A percentile compares a stretch with the other conserved stretches of the same genome.
Conservation (phyloP, 768 basidiomycete species). For the Suillus placidus region DNA sequence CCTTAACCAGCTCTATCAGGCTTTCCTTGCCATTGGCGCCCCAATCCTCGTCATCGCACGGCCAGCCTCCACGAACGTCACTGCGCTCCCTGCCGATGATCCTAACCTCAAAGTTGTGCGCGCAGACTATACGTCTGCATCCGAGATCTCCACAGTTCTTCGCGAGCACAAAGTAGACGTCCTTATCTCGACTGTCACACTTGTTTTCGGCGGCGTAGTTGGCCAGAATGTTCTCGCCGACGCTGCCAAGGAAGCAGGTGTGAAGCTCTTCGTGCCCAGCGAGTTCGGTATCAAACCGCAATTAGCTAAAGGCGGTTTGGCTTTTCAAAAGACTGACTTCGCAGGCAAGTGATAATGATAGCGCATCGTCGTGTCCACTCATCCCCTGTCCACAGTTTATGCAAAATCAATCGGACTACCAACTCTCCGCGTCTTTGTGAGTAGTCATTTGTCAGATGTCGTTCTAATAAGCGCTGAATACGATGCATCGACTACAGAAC, state of each 20-base stretch:
- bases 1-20: conserved; percentile 1
- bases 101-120: conserved; percentile 11
- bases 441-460: neutral
- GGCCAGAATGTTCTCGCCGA: conserved; percentile 29
- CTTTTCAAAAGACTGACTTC: conserved; percentile 23
- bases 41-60: conserved; percentile 14
- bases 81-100: conserved; percentile 15
- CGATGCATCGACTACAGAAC: conserved; percentile 9
- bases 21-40: conserved; percentile 13
- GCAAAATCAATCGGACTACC: conserved; percentile 20
- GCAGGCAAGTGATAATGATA: conserved; percentile 10
- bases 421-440: conserved; percentile 25
- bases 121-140: conserved; percentile 7
- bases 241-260: conserved; percentile 32
- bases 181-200: conserved; percentile 29
- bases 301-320: conserved; percentile 14
- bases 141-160: conserved; percentile 20
- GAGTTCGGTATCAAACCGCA: conserved; percentile 28
- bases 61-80: conserved; percentile 12
- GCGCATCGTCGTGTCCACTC: neutral
- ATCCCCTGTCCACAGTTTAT: conserved; percentile 11
- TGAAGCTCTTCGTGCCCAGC: conserved; percentile 34
- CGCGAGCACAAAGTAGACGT: conserved; percentile 25
- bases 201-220: conserved; percentile 17
- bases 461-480: neutral